Conservation (phyloP, 2,329 filamentous ascomycete genomes). For the Stagonosporopsis tanaceti region DNA sequence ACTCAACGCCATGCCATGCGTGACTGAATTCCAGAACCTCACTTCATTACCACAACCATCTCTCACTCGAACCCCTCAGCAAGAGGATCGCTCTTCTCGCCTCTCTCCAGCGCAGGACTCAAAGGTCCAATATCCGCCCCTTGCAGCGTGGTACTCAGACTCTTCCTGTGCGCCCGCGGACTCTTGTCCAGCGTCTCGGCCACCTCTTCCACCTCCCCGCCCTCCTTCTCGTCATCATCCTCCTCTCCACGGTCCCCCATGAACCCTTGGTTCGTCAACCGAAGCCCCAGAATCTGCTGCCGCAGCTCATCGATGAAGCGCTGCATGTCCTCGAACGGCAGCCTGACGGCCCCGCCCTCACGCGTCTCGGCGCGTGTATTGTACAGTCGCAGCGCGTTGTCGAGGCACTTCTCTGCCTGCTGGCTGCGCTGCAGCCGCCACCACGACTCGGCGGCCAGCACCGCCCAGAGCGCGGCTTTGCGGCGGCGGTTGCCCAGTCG, state of each 20-base stretch:
- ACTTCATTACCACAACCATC: slow-evolving; percentile 6
- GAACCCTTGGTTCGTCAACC: slow-evolving; percentile 50
- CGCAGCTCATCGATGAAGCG: slow-evolving; percentile 73
- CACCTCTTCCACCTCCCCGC: slow-evolving; percentile 45
- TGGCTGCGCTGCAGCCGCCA: slow-evolving; percentile 76
- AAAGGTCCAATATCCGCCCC: slow-evolving; percentile 38
- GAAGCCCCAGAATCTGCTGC: slow-evolving; percentile 63
- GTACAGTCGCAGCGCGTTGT: slow-evolving; percentile 69
- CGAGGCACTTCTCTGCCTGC: slow-evolving; percentile 79
- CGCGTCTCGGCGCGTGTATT: slow-evolving; percentile 45
- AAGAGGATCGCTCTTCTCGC: slow-evolving; percentile 32
- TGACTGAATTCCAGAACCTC: slow-evolving; percentile 1
- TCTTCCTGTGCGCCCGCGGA: slow-evolving; percentile 53
- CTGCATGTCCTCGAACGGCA: slow-evolving; percentile 63
- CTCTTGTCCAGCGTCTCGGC: slow-evolving; percentile 47
- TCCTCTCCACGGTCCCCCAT: slow-evolving; percentile 48
- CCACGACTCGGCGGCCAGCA: slow-evolving; percentile 86
- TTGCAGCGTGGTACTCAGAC: slow-evolving; percentile 47
- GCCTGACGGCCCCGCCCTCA: slow-evolving; percentile 22
- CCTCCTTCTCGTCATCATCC: slow-evolving; percentile 23
- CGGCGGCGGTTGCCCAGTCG: slow-evolving; percentile 75
- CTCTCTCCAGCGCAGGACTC: slow-evolving; percentile 42
- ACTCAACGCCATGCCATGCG: slow-evolving; percentile 13
- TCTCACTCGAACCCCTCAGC: slow-evolving; percentile 44
- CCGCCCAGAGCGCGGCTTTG: slow-evolving; percentile 89